Evolutionary conservation across 352 stramenopile genomes (phyloP).

Genomic region (Pythium aquatile): DNA sequence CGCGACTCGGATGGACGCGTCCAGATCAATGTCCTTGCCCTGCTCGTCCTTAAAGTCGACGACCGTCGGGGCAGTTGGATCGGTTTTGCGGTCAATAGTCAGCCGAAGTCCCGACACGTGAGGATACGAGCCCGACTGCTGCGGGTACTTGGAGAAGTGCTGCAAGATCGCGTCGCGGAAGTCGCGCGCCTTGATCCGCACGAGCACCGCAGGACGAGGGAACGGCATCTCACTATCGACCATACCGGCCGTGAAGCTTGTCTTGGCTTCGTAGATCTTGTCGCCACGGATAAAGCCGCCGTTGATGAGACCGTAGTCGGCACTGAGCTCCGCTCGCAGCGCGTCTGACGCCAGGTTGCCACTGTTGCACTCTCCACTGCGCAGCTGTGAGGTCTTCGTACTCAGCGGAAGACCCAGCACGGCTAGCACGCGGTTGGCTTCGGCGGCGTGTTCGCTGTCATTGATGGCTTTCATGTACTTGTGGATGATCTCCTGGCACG

Average conservation of each 20-base stretch:
- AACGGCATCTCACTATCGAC: constrained; percentile 89
- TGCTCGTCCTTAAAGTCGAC: constrained; percentile 44
- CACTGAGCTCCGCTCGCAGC: constrained; percentile 56
- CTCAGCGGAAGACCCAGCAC: constrained; percentile 50
- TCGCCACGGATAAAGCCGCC: constrained; percentile 88
- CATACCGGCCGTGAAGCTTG: constrained; percentile 64
- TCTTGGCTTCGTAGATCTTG: constrained; percentile 68
- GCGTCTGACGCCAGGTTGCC: constrained; percentile 84
- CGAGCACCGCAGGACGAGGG: constrained; percentile 53
- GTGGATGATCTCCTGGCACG: constrained; percentile 65
- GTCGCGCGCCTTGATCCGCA: constrained; percentile 62
- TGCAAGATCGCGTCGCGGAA: constrained; percentile 74
- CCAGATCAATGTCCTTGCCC: constrained; percentile 50
- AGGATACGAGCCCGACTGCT: constrained; percentile 73
- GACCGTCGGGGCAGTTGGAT: constrained; percentile 27
- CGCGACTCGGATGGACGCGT: constrained; percentile 56
- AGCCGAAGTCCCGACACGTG: constrained; percentile 72
- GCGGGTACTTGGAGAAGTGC: constrained; percentile 74
- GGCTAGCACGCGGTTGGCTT: constrained; percentile 52
- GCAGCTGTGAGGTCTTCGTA: constrained; percentile 71
- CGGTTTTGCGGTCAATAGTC: constrained; percentile 31
- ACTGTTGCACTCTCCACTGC: constrained; percentile 65
- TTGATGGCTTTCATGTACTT: constrained; percentile 69
- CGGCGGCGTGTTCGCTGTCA: constrained; percentile 44
- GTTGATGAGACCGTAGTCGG: constrained; percentile 83